Evolutionary conservation across 2,329 filamentous ascomycete genomes (phyloP), one percentile per base, ranked within the genome.

Genomic region (Hypoxylon sp.): DNA sequence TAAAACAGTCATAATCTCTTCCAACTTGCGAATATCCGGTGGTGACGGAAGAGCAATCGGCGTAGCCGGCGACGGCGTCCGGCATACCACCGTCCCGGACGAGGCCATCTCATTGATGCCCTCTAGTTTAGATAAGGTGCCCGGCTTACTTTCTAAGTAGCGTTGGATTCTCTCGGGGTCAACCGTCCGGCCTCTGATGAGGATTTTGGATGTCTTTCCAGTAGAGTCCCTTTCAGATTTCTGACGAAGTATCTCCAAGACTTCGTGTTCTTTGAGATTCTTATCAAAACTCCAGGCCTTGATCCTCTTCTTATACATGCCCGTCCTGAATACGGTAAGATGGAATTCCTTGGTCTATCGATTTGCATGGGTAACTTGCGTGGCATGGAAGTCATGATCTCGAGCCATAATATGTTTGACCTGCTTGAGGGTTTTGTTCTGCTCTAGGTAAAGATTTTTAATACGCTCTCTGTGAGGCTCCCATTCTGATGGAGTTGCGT

Each of bases 231-330:
- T 79, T 35, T 82, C 79, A n/a, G 77, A 69, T 70, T 77, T 80
- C 33, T 79, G 75, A 31, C 79, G 75, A 44, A 82, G 77, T 50
- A 82, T 79, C 57, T 80, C 78, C 24, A 82, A 68, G 3, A 82
- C 80, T 63, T 82, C 81, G 31, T 80, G 78, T 47, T 80, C 78
- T 68, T 81, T 81, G 55, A 82, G 74, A 69, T 82, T 82, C 70
- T 82, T 82, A 56, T 81, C 80, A 46, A 82, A 77, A 4, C 80
- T 78, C 81, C 81, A 82, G 69, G 80, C 79, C 75, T 78, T 80
- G 52, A 82, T 81, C 48, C 80, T 78, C 48, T 80, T 81, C 75
- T 82, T 82, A 73, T 80, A 82, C 80, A 82, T 82, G 70, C 81
- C 81, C 59, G 80, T 79, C 19, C 80, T 82, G 63, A 39, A 44